Base-by-base conservation (phyloP, 768 basidiomycete genomes). In the Amanita polypyramis region DNA sequence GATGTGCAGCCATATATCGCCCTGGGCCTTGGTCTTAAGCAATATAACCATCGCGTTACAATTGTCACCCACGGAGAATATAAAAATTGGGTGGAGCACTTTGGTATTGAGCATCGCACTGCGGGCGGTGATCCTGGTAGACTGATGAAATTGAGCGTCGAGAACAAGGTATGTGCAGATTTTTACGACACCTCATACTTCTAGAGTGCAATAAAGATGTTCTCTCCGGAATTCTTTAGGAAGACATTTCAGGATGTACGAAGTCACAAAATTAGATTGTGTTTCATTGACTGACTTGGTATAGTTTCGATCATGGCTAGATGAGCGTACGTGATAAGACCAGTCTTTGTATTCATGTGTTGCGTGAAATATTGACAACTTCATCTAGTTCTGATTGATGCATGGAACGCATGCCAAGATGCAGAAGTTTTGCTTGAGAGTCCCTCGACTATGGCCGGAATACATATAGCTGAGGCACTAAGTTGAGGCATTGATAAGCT, bases 71-170 rank as follows among this genome's bases (percentile, higher is more conserved):
- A 82, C 55, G 69, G 71, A 48, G 76, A 76, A 44, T 82, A 70
- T 50, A 61, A 58, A 53, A 61, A 56, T 1, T 83, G 81, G 81
- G 64, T 83, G 25, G 69, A 71, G 50, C 70, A 75, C 5, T 83
- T 77, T 57, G 78, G 75, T 3, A 67, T 85, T 48, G 64, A 61
- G 32, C 79, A 81, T 60, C 69, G 79, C 21, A 70, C 73, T 30
- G 79, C 80, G 12, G 82, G 82, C 2, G 82, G 81, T 5, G 82
- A 85, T 62, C 81, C 82, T 0, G 80, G 77, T 0, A 75, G 76
- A 2, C 57, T 83, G 58, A 83, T 83, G 81, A 79, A 80, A 55
- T 65, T 83, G 4, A 77, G 66, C 46, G 67, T 67, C 8, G 62
- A 66, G n/a, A 63, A 66, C 45, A 69, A 65, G 55, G 67, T 68